Conservation (phyloP, 352 stramenopile species). For the Pythium grandisporangium region DNA sequence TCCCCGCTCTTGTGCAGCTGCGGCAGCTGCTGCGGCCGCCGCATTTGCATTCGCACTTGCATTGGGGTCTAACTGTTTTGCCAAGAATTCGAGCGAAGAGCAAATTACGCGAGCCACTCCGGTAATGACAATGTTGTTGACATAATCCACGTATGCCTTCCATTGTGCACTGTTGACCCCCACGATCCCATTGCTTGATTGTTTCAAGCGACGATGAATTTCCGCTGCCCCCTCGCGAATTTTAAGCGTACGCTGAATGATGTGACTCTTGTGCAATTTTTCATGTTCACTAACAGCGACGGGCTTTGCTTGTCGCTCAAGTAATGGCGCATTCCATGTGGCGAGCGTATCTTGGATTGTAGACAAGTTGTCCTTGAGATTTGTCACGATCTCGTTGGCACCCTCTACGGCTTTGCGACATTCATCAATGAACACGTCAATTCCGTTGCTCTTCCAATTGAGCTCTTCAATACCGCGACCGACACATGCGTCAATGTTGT, state of each 20-base stretch:
- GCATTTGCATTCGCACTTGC: slow-evolving; percentile 20
- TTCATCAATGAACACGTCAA: slow-evolving; percentile 93
- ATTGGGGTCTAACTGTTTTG: slow-evolving; percentile 91
- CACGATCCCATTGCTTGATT: slow-evolving; percentile 93
- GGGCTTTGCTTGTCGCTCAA: slow-evolving; percentile 95
- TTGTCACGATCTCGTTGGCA: slow-evolving; percentile 92
- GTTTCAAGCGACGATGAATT: slow-evolving; percentile 94
- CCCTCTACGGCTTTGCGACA: slow-evolving; percentile 74
- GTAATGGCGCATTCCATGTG: slow-evolving; percentile 89
- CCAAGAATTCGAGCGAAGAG: slow-evolving; percentile 86
- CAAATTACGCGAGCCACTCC: slow-evolving; percentile 87
- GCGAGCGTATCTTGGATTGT: slow-evolving; percentile 91
- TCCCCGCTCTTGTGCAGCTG: slow-evolving; percentile 25
- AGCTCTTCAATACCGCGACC: slow-evolving; percentile 90
- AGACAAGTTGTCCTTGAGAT: slow-evolving; percentile 96
- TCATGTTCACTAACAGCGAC: slow-evolving; percentile 96
- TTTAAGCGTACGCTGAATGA: slow-evolving; percentile 88
- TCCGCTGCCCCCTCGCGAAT: slow-evolving; percentile 94
- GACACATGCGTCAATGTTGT: slow-evolving; percentile 94
- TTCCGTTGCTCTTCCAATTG: slow-evolving; percentile 93
- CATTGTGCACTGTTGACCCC: slow-evolving; percentile 93
- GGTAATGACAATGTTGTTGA: slow-evolving; percentile 96
- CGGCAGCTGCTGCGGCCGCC: slow-evolving; percentile 21
- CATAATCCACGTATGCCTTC: slow-evolving; percentile 96
- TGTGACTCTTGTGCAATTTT: slow-evolving; percentile 90